A percentile compares a stretch with the other conserved stretches of the same genome.
phyloP scores from a whole-genome alignment of 2,329 filamentous ascomycete species.

The Xylaria sp. region DNA sequence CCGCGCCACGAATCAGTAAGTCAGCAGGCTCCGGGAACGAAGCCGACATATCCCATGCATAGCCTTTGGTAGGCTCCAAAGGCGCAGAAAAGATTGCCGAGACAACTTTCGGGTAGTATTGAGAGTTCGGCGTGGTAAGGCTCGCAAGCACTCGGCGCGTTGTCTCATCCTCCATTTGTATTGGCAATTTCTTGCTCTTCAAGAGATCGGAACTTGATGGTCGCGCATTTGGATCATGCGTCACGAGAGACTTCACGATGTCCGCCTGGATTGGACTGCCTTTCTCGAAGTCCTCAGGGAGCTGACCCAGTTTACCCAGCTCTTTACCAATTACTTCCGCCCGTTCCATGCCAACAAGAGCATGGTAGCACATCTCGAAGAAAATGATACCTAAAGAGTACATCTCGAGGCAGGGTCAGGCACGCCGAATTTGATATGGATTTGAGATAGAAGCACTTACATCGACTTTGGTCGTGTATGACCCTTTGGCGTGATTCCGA shows the following conservation, averaged over 20 bases:
- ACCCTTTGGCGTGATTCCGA: slow-evolving; percentile 64
- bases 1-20: slow-evolving; percentile 64
- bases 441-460: slow-evolving; percentile 40
- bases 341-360: slow-evolving; percentile 59
- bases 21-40: slow-evolving; percentile 51
- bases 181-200: slow-evolving; percentile 77
- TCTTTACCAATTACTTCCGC: slow-evolving; percentile 55
- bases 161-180: slow-evolving; percentile 89
- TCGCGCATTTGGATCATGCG: slow-evolving; percentile 73
- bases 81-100: slow-evolving; percentile 75
- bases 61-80: slow-evolving; percentile 74
- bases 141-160: slow-evolving; percentile 78
- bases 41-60: slow-evolving; percentile 66
- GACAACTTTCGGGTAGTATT: slow-evolving; percentile 85
- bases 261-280: slow-evolving; percentile 68
- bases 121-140: slow-evolving; percentile 74
- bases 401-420: slow-evolving; percentile 54
- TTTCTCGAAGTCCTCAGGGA: slow-evolving; percentile 69
- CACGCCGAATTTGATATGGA: background rate
- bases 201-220: slow-evolving; percentile 79
- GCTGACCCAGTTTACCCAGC: slow-evolving; percentile 59
- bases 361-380: slow-evolving; percentile 87
- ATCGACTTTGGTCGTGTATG: slow-evolving; percentile 91
- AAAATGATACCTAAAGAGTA: slow-evolving; percentile 96
- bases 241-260: slow-evolving; percentile 75